Percentiles rank a stretch among this genome's conserved stretches.
These are phyloP conservation scores for Cladosporium phlei DNA, from an alignment of 2,329 filamentous ascomycete genomes.

Conservation along the genomic window DNA sequence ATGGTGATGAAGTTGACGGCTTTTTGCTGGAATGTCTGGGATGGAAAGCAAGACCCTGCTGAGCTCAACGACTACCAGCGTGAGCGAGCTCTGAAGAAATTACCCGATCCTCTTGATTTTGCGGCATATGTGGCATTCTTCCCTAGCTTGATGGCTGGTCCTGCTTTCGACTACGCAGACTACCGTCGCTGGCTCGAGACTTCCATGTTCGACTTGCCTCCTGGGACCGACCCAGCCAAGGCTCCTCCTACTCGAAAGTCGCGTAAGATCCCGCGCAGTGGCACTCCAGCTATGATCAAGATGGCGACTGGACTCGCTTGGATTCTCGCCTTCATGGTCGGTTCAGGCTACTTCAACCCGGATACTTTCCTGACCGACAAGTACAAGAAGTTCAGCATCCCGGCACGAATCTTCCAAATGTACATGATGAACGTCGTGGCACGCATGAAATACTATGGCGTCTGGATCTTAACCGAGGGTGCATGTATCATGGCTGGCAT, in stretches of 20 bases:
- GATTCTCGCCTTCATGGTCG: constrained; percentile 72
- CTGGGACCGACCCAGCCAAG: constrained; percentile 76
- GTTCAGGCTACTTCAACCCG: constrained; percentile 63
- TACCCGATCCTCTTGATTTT: constrained; percentile 77
- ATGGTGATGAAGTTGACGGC: constrained; percentile 94
- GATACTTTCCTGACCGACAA: constrained; percentile 59
- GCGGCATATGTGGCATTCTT: constrained; percentile 93
- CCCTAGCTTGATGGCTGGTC: constrained; percentile 80
- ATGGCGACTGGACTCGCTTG: constrained; percentile 67
- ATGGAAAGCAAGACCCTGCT: constrained; percentile 73
- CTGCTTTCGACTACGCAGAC: constrained; percentile 90
- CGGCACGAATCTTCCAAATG: constrained; percentile 69
- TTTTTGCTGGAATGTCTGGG: constrained; percentile 97
- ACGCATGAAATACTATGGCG: constrained; percentile 92
- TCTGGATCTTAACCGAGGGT: constrained; percentile 90
- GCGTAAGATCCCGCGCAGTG: constrained; percentile 87
- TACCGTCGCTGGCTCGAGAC: constrained; percentile 91
- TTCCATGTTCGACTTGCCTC: constrained; percentile 84
- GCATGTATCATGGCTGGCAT: constrained; percentile 90
- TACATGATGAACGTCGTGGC: constrained; percentile 79
- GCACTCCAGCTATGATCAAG: constrained; percentile 76
- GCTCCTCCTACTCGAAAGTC: constrained; percentile 82
- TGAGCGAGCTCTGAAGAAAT: constrained; percentile 67
- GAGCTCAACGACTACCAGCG: constrained; percentile 84
- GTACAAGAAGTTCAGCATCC: constrained; percentile 64